Evolutionary conservation across 169 alveolate species (phyloP).

Genomic region (Eimeria sp.): DNA sequence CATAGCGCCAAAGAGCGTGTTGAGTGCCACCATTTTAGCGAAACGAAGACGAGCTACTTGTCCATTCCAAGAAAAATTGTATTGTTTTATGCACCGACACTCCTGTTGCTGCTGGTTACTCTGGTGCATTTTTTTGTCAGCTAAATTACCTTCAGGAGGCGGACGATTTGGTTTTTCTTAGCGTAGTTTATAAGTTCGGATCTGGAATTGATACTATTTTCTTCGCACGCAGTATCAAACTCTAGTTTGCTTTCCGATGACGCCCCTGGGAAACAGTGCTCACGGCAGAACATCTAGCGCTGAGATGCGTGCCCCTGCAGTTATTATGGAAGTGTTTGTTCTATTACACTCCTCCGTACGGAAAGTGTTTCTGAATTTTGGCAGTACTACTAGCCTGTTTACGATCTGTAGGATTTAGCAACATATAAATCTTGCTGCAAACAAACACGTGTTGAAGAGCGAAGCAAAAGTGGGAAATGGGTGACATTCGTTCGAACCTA

Average conservation of each 20-base stretch:
- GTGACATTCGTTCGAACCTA: neutral
- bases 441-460: neutral
- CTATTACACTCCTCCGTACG: neutral
- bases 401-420: neutral
- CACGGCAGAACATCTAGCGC: neutral
- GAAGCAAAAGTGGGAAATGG: neutral
- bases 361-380: neutral
- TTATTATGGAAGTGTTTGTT: neutral
- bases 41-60: neutral
- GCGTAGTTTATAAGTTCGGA: conserved; percentile 15
- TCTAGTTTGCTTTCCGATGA: conserved; percentile 7
- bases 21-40: neutral
- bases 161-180: neutral
- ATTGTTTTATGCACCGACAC: neutral
- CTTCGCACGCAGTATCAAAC: neutral
- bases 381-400: neutral
- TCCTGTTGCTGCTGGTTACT: neutral
- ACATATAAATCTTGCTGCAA: neutral
- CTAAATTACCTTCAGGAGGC: conserved; percentile 28
- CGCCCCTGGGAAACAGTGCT: neutral
- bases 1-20: neutral
- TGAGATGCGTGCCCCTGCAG: neutral
- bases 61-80: neutral
- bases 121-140: neutral
- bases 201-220: neutral